These are phyloP conservation scores for Vaccinium corymbosum DNA, from an alignment of 148 eudicot genomes.

Conservation along the genomic window DNA sequence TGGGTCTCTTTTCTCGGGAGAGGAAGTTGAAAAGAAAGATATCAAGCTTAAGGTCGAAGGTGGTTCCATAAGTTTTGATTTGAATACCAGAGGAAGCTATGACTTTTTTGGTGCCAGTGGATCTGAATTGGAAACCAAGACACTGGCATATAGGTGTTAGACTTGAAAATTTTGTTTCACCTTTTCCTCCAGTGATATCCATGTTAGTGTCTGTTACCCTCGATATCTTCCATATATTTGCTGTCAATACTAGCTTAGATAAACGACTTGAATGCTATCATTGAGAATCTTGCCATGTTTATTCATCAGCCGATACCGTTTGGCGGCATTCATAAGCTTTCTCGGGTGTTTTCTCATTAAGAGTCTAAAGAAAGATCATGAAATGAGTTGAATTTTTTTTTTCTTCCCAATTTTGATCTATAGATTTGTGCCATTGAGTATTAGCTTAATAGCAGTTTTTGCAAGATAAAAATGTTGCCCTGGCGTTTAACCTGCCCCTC, in stretches of 20 bases:
- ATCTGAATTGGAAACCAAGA: constrained; percentile 25
- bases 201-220: not conserved
- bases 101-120: constrained; percentile 35
- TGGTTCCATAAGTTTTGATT: constrained; percentile 35
- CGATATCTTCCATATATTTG: not conserved
- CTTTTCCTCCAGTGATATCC: not conserved
- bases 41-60: constrained; percentile 30
- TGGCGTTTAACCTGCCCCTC: not conserved
- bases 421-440: not conserved
- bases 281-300: not conserved
- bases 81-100: constrained; percentile 35
- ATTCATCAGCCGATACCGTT: not conserved
- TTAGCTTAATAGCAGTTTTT: not conserved
- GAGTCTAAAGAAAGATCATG: too few relatives aligned
- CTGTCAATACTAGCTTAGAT: constrained; percentile 15
- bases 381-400: not conserved
- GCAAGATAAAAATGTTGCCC: not conserved
- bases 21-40: constrained; percentile 19
- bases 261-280: constrained; percentile 4
- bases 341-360: not conserved
- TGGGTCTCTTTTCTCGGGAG: constrained; percentile 18
- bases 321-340: not conserved
- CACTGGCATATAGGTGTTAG: constrained; percentile 25
- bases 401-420: not conserved
- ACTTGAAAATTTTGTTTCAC: not conserved